A percentile compares a stretch with the other conserved stretches of the same genome.
Conservation (phyloP, 768 basidiomycete species). For the Tylopilus cervinicoccineus region DNA sequence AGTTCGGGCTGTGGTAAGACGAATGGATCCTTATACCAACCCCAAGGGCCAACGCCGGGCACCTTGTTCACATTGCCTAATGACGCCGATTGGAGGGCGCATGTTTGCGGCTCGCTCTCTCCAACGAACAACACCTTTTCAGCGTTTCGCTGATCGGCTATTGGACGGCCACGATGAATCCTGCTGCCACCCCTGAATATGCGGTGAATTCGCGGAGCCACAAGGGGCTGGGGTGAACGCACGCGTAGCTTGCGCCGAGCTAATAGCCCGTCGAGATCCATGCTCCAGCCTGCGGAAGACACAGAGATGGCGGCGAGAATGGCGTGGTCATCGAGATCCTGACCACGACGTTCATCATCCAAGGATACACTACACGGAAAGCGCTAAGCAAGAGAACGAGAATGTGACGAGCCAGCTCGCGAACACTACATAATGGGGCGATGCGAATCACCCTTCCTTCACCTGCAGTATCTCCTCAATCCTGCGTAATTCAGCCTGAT, state of each 20-base stretch:
- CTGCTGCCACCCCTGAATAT: conserved; percentile 18
- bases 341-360: conserved; percentile 7
- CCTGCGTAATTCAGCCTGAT: conserved; percentile 32
- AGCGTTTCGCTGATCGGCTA: conserved; percentile 25
- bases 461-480: conserved; percentile 31
- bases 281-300: conserved; percentile 4
- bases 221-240: neutral
- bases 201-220: conserved; percentile 19
- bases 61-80: conserved; percentile 12
- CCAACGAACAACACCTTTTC: conserved; percentile 13
- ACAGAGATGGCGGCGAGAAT: conserved; percentile 1
- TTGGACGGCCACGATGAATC: conserved; percentile 24
- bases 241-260: neutral
- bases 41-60: conserved; percentile 4
- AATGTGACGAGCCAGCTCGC: conserved; percentile 21
- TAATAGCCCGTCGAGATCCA: conserved; percentile 6
- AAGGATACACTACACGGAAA: conserved; percentile 2
- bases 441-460: conserved; percentile 24
- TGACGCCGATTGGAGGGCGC: conserved; percentile 7
- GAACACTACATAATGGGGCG: conserved; percentile 20
- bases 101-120: conserved; percentile 11
- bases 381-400: conserved; percentile 3
- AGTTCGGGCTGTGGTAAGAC: neutral
- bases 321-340: conserved; percentile 16
- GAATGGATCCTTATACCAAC: conserved; percentile 16